Percentiles rank a stretch among this genome's conserved stretches.
These are phyloP conservation scores for Leptographium radiaticola DNA, from an alignment of 2,329 filamentous ascomycete species.

Conservation along the genomic window DNA sequence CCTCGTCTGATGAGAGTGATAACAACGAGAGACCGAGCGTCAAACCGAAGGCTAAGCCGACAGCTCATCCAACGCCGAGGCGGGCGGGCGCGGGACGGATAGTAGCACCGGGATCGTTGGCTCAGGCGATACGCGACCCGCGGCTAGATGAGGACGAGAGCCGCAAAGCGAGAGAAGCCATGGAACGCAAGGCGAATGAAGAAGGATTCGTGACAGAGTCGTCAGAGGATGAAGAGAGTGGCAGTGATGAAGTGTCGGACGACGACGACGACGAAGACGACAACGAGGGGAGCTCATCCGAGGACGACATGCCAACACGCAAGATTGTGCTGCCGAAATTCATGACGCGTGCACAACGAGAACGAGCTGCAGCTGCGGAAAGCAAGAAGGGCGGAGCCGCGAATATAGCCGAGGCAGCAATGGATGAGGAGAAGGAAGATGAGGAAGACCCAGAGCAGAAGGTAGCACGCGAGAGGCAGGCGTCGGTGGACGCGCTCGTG, in stretches of 20 bases:
- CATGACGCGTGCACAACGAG: conserved; percentile 44
- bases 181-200: conserved; percentile 39
- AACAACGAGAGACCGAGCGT: conserved; percentile 20
- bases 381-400: conserved; percentile 14
- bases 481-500: conserved; percentile 64
- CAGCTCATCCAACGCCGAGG: conserved; percentile 31
- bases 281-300: conserved; percentile 26
- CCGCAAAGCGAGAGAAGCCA: conserved; percentile 25
- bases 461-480: conserved; percentile 45
- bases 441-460: conserved; percentile 21
- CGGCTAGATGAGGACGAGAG: conserved; percentile 34
- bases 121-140: conserved; percentile 13
- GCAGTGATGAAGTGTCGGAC: conserved; percentile 27
- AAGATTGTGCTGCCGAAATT: conserved; percentile 53
- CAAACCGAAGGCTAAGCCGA: conserved; percentile 10
- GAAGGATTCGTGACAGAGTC: conserved; percentile 51
- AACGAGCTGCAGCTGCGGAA: conserved; percentile 14
- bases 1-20: conserved; percentile 34
- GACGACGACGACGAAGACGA: conserved; percentile 31
- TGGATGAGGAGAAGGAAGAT: conserved; percentile 21
- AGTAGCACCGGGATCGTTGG: conserved; percentile 16
- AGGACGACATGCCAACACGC: conserved; percentile 44
- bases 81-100: conserved; percentile 43
- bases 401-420: conserved; percentile 9
- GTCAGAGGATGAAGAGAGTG: conserved; percentile 28